Evolutionary conservation across 768 basidiomycete genomes (phyloP).

Genomic region (Russula compacta): DNA sequence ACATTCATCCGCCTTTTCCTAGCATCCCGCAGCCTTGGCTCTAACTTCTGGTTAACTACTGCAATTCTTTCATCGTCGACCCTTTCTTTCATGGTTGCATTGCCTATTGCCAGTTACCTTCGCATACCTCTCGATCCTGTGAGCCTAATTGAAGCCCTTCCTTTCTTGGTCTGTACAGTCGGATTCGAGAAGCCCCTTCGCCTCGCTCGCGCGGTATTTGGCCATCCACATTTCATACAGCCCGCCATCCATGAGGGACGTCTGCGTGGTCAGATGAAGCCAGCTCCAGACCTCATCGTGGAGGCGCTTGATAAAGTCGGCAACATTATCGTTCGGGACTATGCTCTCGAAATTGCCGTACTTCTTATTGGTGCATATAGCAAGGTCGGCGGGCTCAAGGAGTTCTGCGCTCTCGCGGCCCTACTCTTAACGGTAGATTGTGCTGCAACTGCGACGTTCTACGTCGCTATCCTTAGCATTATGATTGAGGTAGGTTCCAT

Average conservation of each 20-base stretch:
- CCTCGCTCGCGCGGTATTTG: constrained; percentile 83
- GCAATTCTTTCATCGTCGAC: constrained; percentile 75
- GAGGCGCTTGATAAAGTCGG: constrained; percentile 77
- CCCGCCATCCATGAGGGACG: constrained; percentile 26
- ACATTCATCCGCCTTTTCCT: constrained; percentile 89
- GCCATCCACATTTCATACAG: constrained; percentile 50
- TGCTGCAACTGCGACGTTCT: constrained; percentile 80
- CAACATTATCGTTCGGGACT: constrained; percentile 82
- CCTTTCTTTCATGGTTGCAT: constrained; percentile 76
- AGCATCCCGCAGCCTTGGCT: constrained; percentile 79
- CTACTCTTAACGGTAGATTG: constrained; percentile 84
- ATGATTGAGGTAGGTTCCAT: constrained; percentile 76
- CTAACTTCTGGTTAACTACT: constrained; percentile 58
- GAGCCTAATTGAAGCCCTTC: constrained; percentile 87
- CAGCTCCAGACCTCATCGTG: constrained; percentile 75
- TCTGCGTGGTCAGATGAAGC: constrained; percentile 44
- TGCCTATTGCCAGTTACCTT: constrained; percentile 68
- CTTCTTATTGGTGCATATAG: constrained; percentile 80
- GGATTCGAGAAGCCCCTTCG: constrained; percentile 97
- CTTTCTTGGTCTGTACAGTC: constrained; percentile 95
- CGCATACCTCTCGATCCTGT: constrained; percentile 88
- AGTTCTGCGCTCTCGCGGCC: constrained; percentile 93
- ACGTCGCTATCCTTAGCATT: constrained; percentile 79
- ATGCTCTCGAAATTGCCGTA: constrained; percentile 85
- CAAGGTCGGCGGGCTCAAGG: constrained; percentile 79